phyloP scores from a whole-genome alignment of 257 asterid genomes.

The Capsicum pubescens region DNA sequence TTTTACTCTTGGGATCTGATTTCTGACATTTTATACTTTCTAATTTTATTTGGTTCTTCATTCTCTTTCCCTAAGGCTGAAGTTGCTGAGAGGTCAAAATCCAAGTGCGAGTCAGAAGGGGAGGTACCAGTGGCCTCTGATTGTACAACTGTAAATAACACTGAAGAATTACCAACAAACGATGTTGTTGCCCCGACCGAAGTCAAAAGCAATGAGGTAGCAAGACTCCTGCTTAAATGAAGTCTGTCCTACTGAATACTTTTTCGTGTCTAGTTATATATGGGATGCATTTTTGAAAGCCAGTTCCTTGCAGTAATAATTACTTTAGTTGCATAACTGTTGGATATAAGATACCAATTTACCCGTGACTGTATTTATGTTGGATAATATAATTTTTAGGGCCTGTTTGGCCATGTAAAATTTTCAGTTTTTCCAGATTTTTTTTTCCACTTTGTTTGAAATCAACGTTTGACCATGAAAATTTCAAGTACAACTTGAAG shows the following conservation, averaged over 20 bases:
- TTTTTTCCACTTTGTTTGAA: no score
- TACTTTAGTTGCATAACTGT: background rate
- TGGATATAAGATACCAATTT: background rate
- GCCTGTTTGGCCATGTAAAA: no score
- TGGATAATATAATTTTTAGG: background rate
- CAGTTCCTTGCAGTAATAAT: background rate
- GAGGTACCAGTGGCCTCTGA: constrained; percentile 46
- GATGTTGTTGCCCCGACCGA: constrained; percentile 44
- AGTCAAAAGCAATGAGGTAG: constrained; percentile 48
- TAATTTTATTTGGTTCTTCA: constrained; percentile 25
- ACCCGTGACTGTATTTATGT: background rate
- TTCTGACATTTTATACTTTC: constrained; percentile 11
- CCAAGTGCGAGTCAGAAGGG: constrained; percentile 47
- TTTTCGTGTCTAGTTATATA: background rate
- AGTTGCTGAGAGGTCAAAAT: constrained; percentile 58
- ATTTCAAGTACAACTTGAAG: no score
- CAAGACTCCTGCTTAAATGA: constrained; percentile 32
- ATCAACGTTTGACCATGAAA: no score
- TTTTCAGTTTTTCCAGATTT: no score
- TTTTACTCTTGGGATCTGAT: constrained; percentile 12
- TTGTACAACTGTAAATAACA: constrained; percentile 44
- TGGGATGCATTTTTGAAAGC: constrained; percentile 24
- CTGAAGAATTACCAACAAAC: constrained; percentile 41
- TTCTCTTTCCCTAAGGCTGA: constrained; percentile 52
- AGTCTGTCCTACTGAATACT: background rate